phyloP scores from a whole-genome alignment of 2,329 filamentous ascomycete genomes.

The Tolypocladium capitatum region DNA sequence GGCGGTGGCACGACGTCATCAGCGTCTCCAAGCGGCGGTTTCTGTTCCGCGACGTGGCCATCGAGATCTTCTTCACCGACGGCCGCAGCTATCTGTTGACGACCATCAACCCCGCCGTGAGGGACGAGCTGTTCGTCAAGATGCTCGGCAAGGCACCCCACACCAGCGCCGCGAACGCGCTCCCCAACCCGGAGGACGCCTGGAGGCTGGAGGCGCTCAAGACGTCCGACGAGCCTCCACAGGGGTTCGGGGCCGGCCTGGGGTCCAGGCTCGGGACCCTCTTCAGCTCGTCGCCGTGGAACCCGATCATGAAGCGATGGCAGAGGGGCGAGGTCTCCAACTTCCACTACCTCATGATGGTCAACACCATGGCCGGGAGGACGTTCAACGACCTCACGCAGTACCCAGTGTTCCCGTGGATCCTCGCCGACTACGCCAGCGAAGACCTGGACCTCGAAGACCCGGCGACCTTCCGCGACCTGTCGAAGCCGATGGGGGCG shows the following conservation, averaged over 20 bases:
- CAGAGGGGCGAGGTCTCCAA: constrained; percentile 91
- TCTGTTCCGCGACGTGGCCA: constrained; percentile 83
- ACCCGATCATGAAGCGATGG: constrained; percentile 81
- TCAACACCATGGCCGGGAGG: constrained; percentile 92
- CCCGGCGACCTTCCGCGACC: constrained; percentile 73
- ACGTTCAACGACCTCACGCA: constrained; percentile 98
- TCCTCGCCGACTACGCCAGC: constrained; percentile 89
- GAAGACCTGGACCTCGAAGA: constrained; percentile 80
- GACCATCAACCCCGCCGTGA: constrained; percentile 55
- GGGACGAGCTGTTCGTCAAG: constrained; percentile 70
- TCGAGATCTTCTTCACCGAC: constrained; percentile 97
- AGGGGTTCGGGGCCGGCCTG: constrained; percentile 61
- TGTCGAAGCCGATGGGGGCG: constrained; percentile 93
- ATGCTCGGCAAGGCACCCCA: constrained; percentile 71
- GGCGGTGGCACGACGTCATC: constrained; percentile 89
- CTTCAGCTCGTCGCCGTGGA: constrained; percentile 71
- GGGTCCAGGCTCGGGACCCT: constrained; percentile 86
- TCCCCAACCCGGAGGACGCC: constrained; percentile 70
- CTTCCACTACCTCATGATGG: constrained; percentile 96
- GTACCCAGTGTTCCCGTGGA: constrained; percentile 96
- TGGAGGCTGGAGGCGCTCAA: constrained; percentile 85
- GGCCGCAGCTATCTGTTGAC: constrained; percentile 90
- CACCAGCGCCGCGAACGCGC: constrained; percentile 53
- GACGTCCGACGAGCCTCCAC: constrained; percentile 44
- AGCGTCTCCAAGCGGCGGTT: constrained; percentile 94